Conservation (phyloP, 2,329 filamentous ascomycete genomes). For the Herpotrichia juniperi region DNA sequence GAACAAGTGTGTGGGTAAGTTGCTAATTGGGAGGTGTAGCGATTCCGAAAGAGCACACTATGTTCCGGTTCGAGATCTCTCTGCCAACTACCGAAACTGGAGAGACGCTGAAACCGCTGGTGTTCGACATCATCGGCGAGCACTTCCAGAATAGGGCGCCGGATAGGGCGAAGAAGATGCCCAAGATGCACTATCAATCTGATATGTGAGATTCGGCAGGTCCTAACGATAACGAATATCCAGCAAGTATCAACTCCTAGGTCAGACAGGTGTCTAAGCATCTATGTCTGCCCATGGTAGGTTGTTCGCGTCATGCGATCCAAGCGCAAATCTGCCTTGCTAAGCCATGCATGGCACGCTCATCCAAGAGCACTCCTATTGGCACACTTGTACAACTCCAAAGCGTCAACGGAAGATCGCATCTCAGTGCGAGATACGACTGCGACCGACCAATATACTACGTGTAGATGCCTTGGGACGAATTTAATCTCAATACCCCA, state of each 20-base stretch:
- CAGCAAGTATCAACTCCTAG: background rate
- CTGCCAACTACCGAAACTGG: slow-evolving; percentile 36
- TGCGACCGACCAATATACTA: background rate
- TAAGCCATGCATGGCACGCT: background rate
- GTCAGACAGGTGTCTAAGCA: background rate
- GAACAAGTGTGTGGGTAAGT: background rate
- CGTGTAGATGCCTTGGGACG: background rate
- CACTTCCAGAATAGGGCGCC: slow-evolving; percentile 83
- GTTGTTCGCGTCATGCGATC: background rate
- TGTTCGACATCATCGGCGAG: slow-evolving; percentile 86
- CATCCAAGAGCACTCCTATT: background rate
- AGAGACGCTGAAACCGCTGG: slow-evolving; percentile 56
- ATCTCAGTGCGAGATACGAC: background rate
- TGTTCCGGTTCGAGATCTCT: slow-evolving; percentile 79
- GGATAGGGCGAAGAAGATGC: slow-evolving; percentile 89
- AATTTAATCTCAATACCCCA: background rate
- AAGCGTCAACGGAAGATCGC: background rate
- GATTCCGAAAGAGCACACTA: slow-evolving; percentile 87
- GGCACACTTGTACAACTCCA: background rate
- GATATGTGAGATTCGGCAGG: slow-evolving; percentile 64
- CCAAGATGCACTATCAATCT: slow-evolving; percentile 81
- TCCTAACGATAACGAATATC: background rate
- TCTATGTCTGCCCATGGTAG: background rate
- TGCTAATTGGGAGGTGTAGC: slow-evolving; percentile 45
- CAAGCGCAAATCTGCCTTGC: background rate